Evolutionary conservation across 208 protist genomes (phyloP).

Genomic region (Trypanosoma lewisi): DNA sequence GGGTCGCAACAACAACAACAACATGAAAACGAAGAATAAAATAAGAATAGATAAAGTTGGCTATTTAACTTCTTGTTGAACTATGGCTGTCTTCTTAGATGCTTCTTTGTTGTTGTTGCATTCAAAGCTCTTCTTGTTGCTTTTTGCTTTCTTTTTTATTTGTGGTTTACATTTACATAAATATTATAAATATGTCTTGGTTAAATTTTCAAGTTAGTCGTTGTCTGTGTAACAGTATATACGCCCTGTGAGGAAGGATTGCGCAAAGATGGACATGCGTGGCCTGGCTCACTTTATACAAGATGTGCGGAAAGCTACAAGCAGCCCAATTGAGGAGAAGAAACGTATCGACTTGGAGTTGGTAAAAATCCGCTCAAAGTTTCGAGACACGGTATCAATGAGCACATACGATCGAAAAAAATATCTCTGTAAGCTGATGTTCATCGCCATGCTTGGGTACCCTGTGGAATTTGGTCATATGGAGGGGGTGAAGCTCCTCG

Average conservation of each 20-base stretch:
- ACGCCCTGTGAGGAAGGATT: neutral
- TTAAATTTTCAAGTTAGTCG: neutral
- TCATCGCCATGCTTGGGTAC: constrained; percentile 99
- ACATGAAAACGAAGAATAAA: too few relatives aligned
- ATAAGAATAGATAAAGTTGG: too few relatives aligned
- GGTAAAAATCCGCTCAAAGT: constrained; percentile 98
- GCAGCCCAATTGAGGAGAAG: constrained; percentile 93
- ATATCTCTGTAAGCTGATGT: constrained; percentile 99
- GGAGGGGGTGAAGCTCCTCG: constrained; percentile 97
- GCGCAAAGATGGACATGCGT: constrained; percentile 94
- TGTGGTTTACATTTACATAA: constrained; percentile 16
- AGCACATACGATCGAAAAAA: constrained; percentile 98
- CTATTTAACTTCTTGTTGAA: too few relatives aligned
- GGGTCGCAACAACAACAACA: too few relatives aligned
- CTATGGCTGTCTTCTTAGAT: neutral
- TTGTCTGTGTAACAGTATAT: neutral
- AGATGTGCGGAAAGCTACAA: constrained; percentile 92
- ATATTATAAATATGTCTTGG: neutral
- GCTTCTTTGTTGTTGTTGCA: constrained; percentile 5
- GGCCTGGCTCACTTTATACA: constrained; percentile 96
- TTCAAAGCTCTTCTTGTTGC: neutral
- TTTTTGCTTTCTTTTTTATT: constrained; percentile 8
- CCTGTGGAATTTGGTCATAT: constrained; percentile 99
- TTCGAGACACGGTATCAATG: constrained; percentile 83
- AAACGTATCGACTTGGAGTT: constrained; percentile 98